Evolutionary conservation across 257 asterid species (phyloP).

Genomic region (Gentiana straminea): DNA sequence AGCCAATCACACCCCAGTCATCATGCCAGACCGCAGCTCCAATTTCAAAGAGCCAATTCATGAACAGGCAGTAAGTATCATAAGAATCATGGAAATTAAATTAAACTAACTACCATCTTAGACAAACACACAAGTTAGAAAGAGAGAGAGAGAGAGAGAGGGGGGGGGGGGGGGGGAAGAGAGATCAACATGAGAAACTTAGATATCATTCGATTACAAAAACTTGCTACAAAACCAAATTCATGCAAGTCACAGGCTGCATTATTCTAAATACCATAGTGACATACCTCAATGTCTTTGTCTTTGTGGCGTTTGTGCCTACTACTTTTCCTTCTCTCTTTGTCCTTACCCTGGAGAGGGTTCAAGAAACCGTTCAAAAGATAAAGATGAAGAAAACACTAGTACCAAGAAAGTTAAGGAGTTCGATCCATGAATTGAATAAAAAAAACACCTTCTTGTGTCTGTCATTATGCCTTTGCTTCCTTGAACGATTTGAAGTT

Average conservation of each 20-base stretch:
- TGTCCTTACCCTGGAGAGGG: conserved; percentile 61
- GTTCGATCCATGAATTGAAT: background rate
- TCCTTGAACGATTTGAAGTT: conserved; percentile 48
- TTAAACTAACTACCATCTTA: too few relatives aligned
- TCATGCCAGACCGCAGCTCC: conserved; percentile 95
- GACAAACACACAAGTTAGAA: too few relatives aligned
- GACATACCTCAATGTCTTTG: conserved; percentile 73
- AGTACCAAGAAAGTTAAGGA: conserved; percentile 2
- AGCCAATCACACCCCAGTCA: conserved; percentile 50
- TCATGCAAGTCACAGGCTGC: background rate
- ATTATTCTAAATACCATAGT: background rate
- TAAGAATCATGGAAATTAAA: conserved; percentile 31
- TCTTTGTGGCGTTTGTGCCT: conserved; percentile 57
- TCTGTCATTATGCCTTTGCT: conserved; percentile 53
- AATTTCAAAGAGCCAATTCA: conserved; percentile 90
- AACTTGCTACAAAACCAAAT: background rate
- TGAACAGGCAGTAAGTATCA: conserved; percentile 56
- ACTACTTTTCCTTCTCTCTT: conserved; percentile 49
- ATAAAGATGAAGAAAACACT: conserved; percentile 4
- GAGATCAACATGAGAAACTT: too few relatives aligned
- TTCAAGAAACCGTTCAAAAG: conserved; percentile 10
- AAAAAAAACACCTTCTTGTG: conserved; percentile 48
- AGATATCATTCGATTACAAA: too few relatives aligned
- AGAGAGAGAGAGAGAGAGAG: too few relatives aligned
- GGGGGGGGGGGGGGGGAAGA: too few relatives aligned